These are phyloP conservation scores for Stagonosporopsis cucurbitacearum DNA, from an alignment of 2,329 filamentous ascomycete genomes.

Conservation along the genomic window DNA sequence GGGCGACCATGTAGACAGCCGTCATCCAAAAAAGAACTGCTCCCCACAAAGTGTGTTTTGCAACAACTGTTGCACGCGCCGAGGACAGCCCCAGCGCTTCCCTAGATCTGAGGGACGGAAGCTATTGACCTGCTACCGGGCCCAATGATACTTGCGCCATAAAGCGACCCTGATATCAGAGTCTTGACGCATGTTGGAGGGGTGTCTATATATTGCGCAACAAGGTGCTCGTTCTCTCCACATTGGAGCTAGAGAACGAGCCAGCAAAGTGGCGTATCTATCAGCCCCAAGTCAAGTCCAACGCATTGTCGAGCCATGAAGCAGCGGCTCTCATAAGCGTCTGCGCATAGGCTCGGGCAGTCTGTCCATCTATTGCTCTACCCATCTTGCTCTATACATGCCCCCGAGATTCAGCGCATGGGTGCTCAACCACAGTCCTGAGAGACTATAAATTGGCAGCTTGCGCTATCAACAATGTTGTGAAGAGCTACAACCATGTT, in stretches of 20 bases:
- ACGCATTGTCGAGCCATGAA: slow-evolving; percentile 31
- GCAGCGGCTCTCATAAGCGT: slow-evolving; percentile 25
- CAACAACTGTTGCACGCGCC: slow-evolving; percentile 43
- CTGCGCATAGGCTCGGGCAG: slow-evolving; percentile 26
- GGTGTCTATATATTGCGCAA: slow-evolving; percentile 30
- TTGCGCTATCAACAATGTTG: background rate
- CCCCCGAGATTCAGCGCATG: slow-evolving; percentile 30
- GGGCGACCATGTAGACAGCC: slow-evolving; percentile 13
- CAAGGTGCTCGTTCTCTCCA: slow-evolving; percentile 37
- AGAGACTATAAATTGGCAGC: slow-evolving; percentile 26
- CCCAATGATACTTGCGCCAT: slow-evolving; percentile 24
- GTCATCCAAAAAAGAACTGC: slow-evolving; percentile 9
- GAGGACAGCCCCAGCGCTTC: slow-evolving; percentile 43
- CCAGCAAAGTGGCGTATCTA: slow-evolving; percentile 33
- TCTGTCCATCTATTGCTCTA: slow-evolving; percentile 23
- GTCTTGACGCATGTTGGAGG: slow-evolving; percentile 13
- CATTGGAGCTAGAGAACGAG: slow-evolving; percentile 30
- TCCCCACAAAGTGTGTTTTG: slow-evolving; percentile 31
- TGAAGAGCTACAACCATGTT: background rate
- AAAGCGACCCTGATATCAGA: slow-evolving; percentile 14
- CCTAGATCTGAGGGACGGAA: slow-evolving; percentile 23
- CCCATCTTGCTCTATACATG: slow-evolving; percentile 33
- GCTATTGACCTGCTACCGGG: slow-evolving; percentile 7
- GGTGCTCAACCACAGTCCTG: slow-evolving; percentile 42
- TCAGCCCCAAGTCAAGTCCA: slow-evolving; percentile 36